These are phyloP conservation scores for Xylaria hypoxylon DNA, from an alignment of 2,329 filamentous ascomycete genomes.

Conservation along the genomic window DNA sequence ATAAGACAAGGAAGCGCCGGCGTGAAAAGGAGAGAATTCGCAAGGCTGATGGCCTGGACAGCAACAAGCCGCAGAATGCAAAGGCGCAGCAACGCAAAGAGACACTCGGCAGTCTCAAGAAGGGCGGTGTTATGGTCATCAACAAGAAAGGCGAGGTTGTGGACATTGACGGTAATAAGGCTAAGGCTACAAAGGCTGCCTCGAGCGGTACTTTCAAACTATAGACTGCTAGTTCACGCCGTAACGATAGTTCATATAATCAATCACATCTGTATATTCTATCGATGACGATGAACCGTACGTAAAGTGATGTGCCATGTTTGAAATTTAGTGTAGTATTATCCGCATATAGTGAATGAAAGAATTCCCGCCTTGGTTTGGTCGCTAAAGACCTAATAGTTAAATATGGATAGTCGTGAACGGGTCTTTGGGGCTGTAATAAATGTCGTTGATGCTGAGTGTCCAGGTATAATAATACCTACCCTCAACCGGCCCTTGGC, in stretches of 20 bases:
- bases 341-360: not conserved
- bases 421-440: too few species aligned
- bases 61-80: constrained; percentile 65
- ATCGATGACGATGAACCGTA: not conserved
- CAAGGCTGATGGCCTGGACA: constrained; percentile 69
- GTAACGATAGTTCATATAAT: not conserved
- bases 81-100: constrained; percentile 67
- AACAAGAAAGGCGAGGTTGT: constrained; percentile 88
- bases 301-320: not conserved
- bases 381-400: not conserved
- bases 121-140: constrained; percentile 91
- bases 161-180: constrained; percentile 84
- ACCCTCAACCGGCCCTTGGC: too few species aligned
- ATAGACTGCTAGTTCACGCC: constrained; percentile 48
- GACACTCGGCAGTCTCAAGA: constrained; percentile 59
- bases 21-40: constrained; percentile 87
- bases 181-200: constrained; percentile 63
- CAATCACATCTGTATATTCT: constrained; percentile 10
- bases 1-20: constrained; percentile 80
- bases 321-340: not conserved
- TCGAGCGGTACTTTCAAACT: constrained; percentile 72
- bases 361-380: not conserved
- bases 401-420: too few species aligned
- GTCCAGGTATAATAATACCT: too few species aligned
- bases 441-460: too few species aligned